Evolutionary conservation across 2,329 filamentous ascomycete species (phyloP), one percentile per base, ranked within the genome.

Genomic region (Fusarium paranaense): DNA sequence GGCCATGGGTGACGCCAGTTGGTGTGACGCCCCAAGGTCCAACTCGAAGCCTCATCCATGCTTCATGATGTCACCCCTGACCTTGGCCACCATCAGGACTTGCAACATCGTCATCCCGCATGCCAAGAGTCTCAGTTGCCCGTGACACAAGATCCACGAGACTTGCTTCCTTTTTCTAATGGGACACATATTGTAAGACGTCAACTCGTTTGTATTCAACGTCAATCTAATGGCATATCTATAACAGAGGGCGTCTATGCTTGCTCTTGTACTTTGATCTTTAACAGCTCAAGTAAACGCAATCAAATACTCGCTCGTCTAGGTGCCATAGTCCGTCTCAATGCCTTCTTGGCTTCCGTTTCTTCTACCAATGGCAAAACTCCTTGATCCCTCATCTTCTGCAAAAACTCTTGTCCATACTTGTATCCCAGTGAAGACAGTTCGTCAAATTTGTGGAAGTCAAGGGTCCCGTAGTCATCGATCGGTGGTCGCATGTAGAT

Each of bases 371-470:
- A 78, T 27, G 90, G 90, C 75, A 99, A 84, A 42, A 93, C 88
- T 0, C 96, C 96, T 78, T 97, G 89, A 42, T 94, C 93, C 80
- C 91, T 92, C 81, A 98, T 85, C 76, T 91, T 89, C 62, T 90
- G 90, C 74, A 99, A 83, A 81, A 93, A 98, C 63, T 94, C 90
- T 81, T 93, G 92, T 6, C 95, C 97, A 80, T 92, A 99, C 64
- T 90, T 88, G 83, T 98, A 97, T 2, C 97, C 97, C 13, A 98
- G 89, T 76, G 93, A 88, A 79, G 97, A 98, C 63, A 99, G 96
- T 87, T 99, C 97, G 79, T 98, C 96, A 82, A 99, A 99, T 82
- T 97, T 98, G 71, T 92, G 94, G 86, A 99, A 99, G 67, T 99
- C 97, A 33, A 99, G 86, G 1, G 97, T 99, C 6, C 95, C 97